phyloP scores from a whole-genome alignment of 208 protist species.

The Wallacemonas sp. region DNA sequence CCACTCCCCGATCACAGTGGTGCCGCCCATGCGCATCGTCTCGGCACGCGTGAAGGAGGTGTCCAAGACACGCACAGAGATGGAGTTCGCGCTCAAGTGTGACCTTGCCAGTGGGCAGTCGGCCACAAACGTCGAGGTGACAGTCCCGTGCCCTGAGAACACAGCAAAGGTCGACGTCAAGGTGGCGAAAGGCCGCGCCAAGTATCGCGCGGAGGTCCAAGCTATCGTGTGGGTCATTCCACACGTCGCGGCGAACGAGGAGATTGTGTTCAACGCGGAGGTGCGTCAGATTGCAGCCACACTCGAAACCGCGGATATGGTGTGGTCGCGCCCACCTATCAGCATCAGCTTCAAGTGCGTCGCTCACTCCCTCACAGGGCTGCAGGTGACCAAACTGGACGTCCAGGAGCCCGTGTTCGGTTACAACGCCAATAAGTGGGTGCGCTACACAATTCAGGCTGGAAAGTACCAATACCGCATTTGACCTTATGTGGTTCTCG shows the following conservation, averaged over 20 bases:
- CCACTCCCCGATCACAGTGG: slow-evolving; percentile 92
- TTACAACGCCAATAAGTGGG: slow-evolving; percentile 97
- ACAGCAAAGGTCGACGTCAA: slow-evolving; percentile 87
- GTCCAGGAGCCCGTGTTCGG: slow-evolving; percentile 63
- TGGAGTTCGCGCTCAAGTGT: slow-evolving; percentile 81
- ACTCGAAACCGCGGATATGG: slow-evolving; percentile 51
- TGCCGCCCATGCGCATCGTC: slow-evolving; percentile 94
- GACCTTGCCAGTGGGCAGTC: slow-evolving; percentile 36
- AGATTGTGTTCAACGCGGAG: slow-evolving; percentile 88
- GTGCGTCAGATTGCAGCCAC: slow-evolving; percentile 90
- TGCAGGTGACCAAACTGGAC: slow-evolving; percentile 96
- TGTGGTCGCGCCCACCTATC: slow-evolving; percentile 96
- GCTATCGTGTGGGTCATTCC: slow-evolving; percentile 93
- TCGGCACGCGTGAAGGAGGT: slow-evolving; percentile 91
- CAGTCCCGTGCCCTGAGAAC: slow-evolving; percentile 93
- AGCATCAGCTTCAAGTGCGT: slow-evolving; percentile 93
- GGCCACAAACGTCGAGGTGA: slow-evolving; percentile 68
- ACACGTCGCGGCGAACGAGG: slow-evolving; percentile 74
- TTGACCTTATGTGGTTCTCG: slow-evolving; percentile 43
- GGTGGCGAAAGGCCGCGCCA: slow-evolving; percentile 84
- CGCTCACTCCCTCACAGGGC: slow-evolving; percentile 96
- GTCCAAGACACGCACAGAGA: slow-evolving; percentile 89
- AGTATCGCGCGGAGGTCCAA: slow-evolving; percentile 88
- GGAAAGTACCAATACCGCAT: slow-evolving; percentile 97
- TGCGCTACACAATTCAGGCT: slow-evolving; percentile 97